phyloP scores from a whole-genome alignment of 768 basidiomycete species.

The Termitomyces sp. region DNA sequence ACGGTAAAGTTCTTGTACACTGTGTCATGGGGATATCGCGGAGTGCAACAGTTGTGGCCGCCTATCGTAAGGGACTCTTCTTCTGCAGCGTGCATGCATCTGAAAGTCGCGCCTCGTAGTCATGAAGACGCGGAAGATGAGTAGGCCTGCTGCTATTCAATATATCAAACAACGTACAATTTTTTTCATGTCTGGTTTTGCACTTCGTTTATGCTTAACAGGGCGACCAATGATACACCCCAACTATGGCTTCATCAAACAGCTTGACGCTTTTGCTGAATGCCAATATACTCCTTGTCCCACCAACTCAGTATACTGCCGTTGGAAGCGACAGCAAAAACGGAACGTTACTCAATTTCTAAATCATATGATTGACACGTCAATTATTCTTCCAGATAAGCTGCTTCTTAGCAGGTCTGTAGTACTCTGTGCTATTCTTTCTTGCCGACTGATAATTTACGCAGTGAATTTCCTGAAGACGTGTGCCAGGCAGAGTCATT shows the following conservation, averaged over 20 bases:
- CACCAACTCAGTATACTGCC: conserved; percentile 37
- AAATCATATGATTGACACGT: conserved; percentile 45
- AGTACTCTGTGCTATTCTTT: not conserved
- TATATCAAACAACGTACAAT: conserved; percentile 44
- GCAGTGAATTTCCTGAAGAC: conserved; percentile 55
- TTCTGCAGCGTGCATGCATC: not conserved
- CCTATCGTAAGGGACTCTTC: conserved; percentile 38
- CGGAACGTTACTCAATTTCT: conserved; percentile 50
- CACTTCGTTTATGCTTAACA: conserved; percentile 3
- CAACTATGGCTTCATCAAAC: conserved; percentile 53
- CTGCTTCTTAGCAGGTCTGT: conserved; percentile 47
- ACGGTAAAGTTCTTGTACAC: conserved; percentile 62
- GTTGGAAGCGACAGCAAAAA: conserved; percentile 53
- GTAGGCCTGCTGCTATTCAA: conserved; percentile 37
- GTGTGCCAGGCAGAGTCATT: conserved; percentile 42
- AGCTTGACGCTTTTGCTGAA: conserved; percentile 47
- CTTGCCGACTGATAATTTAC: not conserved
- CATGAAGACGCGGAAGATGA: conserved; percentile 37
- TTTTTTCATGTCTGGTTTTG: not conserved
- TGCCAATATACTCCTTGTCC: conserved; percentile 42
- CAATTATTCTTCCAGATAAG: conserved; percentile 41
- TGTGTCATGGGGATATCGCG: conserved; percentile 72
- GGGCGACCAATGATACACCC: conserved; percentile 36
- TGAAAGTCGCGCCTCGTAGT: not conserved
- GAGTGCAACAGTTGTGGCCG: conserved; percentile 55